Conservation (phyloP, 257 asterid species). For the Leonotis leonurus region DNA sequence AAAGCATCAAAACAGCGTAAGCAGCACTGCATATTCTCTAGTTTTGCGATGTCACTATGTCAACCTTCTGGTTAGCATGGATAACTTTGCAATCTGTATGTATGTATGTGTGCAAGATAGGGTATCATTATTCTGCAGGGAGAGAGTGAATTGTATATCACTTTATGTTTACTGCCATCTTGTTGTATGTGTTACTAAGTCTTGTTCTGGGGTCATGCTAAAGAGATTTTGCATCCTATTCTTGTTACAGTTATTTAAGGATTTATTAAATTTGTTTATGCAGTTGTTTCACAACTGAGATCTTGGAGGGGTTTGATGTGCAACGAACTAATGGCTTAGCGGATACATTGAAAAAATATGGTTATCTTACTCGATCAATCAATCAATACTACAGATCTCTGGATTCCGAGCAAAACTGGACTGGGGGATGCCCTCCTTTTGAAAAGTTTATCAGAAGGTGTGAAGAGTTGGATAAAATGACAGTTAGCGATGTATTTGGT, state of each 20-base stretch:
- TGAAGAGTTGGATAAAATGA: slow-evolving; percentile 77
- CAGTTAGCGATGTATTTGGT: slow-evolving; percentile 88
- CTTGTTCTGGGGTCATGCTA: background rate
- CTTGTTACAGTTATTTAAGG: background rate
- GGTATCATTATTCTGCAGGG: background rate
- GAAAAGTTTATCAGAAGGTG: slow-evolving; percentile 63
- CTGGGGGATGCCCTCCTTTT: slow-evolving; percentile 52
- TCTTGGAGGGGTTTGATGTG: slow-evolving; percentile 95
- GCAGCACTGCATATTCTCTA: slow-evolving; percentile 24
- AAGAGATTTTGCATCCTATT: slow-evolving; percentile 7
- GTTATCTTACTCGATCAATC: slow-evolving; percentile 79
- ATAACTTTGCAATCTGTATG: background rate
- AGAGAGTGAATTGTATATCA: background rate
- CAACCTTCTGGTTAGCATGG: background rate
- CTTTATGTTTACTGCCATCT: background rate
- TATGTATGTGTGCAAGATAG: slow-evolving; percentile 1
- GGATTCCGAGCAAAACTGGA: slow-evolving; percentile 36
- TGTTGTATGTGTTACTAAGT: slow-evolving; percentile 6
- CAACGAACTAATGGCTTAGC: slow-evolving; percentile 82
- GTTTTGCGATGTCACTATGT: slow-evolving; percentile 1
- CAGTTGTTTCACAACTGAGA: slow-evolving; percentile 98
- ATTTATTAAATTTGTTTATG: slow-evolving; percentile 18
- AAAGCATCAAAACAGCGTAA: slow-evolving; percentile 95
- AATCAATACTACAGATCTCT: slow-evolving; percentile 53
- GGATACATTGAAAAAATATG: slow-evolving; percentile 84